Evolutionary conservation across 2,329 filamentous ascomycete species (phyloP), one percentile per base, ranked within the genome.

Genomic region (Boeremia exigua): DNA sequence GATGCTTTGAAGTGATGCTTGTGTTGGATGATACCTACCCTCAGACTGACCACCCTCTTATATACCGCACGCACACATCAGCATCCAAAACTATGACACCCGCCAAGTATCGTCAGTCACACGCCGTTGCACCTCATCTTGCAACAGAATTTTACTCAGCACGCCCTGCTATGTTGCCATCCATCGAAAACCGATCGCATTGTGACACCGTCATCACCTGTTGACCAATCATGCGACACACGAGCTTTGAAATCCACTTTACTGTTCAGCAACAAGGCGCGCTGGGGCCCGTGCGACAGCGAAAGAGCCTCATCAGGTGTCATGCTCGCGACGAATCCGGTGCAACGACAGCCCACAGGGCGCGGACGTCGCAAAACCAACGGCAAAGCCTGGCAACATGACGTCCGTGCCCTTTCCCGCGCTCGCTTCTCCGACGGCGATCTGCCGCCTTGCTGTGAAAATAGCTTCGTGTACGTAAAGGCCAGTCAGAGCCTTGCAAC

Each of bases 91-190:
- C 19, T 15, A 43, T 57, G 48, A 52, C 48, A 48, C 43, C 28
- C 15, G 48, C 54, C 54, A 57, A 52, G 54, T 45, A 57, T 57
- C 48, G 54, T 53, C 54, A 57, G 54, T 57, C 54, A 48, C 48
- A 57, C 54, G 44, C 43, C 38, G 37, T 56, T 48, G 33, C 53
- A 56, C 30, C 30, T 56, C 53, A 51, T 47, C 42, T 56, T 48
- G 47, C 53, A 37, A 50, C 53, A 56, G 39, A 57, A 36, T 57
- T 53, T 57, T 57, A 47, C 34, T 37, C 39, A 48, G 38, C 54
- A 53, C 54, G 54, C 54, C 54, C 44, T 53, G 54, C 40, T 43
- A 48, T 44, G 33, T 50, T 51, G 42, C 42, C 34, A 56, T 55
- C 37, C 40, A 51, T 57, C 32, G 48, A 32, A 56, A 48, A 38